Evolutionary conservation across 2,329 filamentous ascomycete genomes (phyloP), one percentile per base, ranked within the genome.

Genomic region (Phaeosphaeria sp.): DNA sequence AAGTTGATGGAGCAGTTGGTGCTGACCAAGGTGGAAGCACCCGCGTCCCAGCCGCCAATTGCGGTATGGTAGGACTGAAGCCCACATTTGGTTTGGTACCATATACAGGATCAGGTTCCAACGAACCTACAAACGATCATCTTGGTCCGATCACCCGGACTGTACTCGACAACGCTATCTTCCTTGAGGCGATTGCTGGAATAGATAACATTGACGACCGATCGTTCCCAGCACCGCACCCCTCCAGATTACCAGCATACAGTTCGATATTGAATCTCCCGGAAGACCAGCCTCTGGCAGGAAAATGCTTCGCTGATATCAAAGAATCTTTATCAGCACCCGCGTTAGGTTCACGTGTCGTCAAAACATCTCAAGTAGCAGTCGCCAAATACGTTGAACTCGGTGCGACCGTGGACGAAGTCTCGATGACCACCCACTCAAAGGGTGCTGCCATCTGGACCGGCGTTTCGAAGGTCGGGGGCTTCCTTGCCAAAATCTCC

Each of bases 51-150:
- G 73, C 81, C 2, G 74, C 67, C 23, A 71, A 72, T 27, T 73
- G 70, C 48, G 72, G 72, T 1, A 65, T 70, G 53, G 80, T 84
- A 13, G 83, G 83, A 0, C 66, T 85, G 13, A 85, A 85, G 55
- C 81, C 83, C 0, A 85, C 84, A 0, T 78, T 82, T 60, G 83
- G 84, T 0, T 72, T 84, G 1, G 74, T 85, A 0, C 84, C 84
- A 0, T 85, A 79, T 52, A 85, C 81, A 0, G 83, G 82, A 0
- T 77, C 82, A 46, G 77, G 78, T 1, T 81, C 78, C 41, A 80
- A 82, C 0, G 82, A 85, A 56, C 77, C 82, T 0, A 78, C 82
- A 1, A 80, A 84, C 43, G 84, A 87, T 58, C 83, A 86, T 61
- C 39, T 72, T 11, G 80, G 80, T 0, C 81, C 82, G 0, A 80